These are phyloP conservation scores for Cenchrus purpureus DNA, from an alignment of 176 grass and related monocot species.

Conservation along the genomic window DNA sequence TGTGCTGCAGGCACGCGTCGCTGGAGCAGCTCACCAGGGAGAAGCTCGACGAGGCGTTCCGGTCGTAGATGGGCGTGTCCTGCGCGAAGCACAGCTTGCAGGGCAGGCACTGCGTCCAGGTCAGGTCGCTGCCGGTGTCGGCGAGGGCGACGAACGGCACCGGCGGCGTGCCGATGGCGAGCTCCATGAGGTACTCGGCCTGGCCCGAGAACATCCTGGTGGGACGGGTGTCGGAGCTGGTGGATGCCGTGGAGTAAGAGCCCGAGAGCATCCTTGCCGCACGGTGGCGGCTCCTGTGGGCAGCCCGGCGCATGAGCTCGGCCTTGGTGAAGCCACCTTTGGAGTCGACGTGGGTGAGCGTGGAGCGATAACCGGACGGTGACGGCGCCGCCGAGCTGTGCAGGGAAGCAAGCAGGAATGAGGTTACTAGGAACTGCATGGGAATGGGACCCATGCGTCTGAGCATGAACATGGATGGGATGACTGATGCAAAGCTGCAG, in stretches of 20 bases:
- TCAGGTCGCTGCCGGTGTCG: constrained; percentile 66
- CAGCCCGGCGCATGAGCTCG: not conserved
- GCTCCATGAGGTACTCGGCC: constrained; percentile 40
- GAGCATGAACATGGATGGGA: not conserved
- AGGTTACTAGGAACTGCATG: not conserved
- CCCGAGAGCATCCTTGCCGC: not conserved
- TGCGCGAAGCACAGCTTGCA: not conserved
- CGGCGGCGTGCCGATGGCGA: constrained; percentile 40
- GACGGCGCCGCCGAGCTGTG: not conserved
- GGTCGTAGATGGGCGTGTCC: not conserved
- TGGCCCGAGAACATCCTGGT: not conserved
- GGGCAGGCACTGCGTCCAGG: constrained; percentile 62
- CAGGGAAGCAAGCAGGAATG: not conserved
- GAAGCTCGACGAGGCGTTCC: not conserved
- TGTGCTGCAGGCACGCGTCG: not conserved
- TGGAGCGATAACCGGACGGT: not conserved
- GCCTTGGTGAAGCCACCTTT: not conserved
- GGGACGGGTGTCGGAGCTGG: not conserved
- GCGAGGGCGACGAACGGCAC: constrained; percentile 12
- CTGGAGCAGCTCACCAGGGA: not conserved
- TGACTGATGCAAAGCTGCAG: not conserved
- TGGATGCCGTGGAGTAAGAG: not conserved
- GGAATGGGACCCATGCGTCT: not conserved
- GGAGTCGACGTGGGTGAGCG: constrained; percentile 27
- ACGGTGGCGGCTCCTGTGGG: constrained; percentile 6